Conservation (phyloP, 495 filamentous ascomycete species). For the Aspergillus ellipticus region DNA sequence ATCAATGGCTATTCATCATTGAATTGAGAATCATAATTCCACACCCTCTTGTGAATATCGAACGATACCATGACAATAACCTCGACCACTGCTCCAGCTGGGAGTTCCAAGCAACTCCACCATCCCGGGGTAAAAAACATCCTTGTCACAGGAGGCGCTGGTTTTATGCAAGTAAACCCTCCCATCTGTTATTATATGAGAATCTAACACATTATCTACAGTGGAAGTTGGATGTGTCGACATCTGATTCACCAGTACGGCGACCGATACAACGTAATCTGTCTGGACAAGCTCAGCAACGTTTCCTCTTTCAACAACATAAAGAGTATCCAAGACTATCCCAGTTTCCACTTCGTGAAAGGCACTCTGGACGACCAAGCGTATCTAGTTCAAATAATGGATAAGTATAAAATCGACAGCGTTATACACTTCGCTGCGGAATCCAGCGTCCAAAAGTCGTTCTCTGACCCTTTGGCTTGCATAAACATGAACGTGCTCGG, state of each 20-base stretch:
- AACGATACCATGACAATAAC: not conserved
- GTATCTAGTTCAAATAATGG: constrained; percentile 56
- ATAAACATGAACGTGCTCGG: constrained; percentile 69
- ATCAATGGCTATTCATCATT: too few species aligned
- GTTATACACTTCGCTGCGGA: constrained; percentile 76
- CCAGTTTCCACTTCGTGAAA: constrained; percentile 72
- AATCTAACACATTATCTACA: constrained; percentile 13
- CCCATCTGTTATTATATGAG: not conserved
- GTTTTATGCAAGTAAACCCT: constrained; percentile 2
- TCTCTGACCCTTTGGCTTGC: constrained; percentile 68
- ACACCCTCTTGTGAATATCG: too few species aligned
- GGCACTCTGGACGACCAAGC: constrained; percentile 63
- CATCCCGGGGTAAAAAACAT: constrained; percentile 2
- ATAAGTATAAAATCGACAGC: constrained; percentile 63
- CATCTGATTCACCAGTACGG: constrained; percentile 65
- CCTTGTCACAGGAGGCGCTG: constrained; percentile 6
- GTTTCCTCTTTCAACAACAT: constrained; percentile 71
- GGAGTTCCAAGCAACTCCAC: not conserved
- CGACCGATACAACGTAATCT: constrained; percentile 63
- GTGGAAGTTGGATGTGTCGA: constrained; percentile 69
- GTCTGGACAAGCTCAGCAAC: constrained; percentile 75
- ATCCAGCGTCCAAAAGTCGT: constrained; percentile 69
- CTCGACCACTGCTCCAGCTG: not conserved
- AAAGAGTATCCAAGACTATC: constrained; percentile 50
- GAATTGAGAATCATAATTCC: too few species aligned